phyloP scores from a whole-genome alignment of 1,284 basidiomycete genomes.

The Paramarasmius palmivorus region DNA sequence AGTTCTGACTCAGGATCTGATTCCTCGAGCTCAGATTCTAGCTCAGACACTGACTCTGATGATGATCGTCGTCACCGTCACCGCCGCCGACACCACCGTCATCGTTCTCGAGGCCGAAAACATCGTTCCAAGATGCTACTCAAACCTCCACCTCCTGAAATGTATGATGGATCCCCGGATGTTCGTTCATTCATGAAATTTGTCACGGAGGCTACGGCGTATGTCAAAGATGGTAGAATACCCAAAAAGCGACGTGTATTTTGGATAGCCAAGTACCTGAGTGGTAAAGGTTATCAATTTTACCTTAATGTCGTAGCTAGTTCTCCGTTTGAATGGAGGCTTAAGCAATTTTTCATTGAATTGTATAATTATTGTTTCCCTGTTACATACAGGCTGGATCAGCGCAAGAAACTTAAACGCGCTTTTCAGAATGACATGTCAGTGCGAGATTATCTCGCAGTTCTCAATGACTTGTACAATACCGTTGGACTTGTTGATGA shows the following conservation, averaged over 20 bases:
- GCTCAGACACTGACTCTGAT: neutral
- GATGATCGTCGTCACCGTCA: neutral
- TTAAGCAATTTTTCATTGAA: conserved; percentile 24
- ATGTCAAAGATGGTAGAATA: conserved; percentile 28
- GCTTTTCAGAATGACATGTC: conserved; percentile 22
- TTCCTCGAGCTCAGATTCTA: neutral
- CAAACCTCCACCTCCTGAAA: conserved; percentile 27
- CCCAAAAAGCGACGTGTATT: conserved; percentile 20
- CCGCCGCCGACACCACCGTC: neutral
- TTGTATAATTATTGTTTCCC: conserved; percentile 33
- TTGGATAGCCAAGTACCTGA: conserved; percentile 29
- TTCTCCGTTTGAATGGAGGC: conserved; percentile 22
- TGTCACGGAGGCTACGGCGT: conserved; percentile 27
- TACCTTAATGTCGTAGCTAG: conserved; percentile 34
- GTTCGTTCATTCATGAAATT: conserved; percentile 27
- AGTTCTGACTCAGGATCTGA: no score
- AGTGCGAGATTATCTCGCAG: conserved; percentile 22
- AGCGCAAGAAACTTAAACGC: conserved; percentile 23
- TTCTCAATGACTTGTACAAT: conserved; percentile 26
- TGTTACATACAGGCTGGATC: conserved; percentile 22
- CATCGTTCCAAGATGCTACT: no score
- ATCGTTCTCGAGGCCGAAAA: no score
- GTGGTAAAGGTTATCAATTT: conserved; percentile 36
- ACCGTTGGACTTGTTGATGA: conserved; percentile 24
- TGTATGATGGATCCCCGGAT: conserved; percentile 30